Base-by-base conservation (phyloP, 1,139 yeast species). In the Schizosaccharomyces versatilis region DNA sequence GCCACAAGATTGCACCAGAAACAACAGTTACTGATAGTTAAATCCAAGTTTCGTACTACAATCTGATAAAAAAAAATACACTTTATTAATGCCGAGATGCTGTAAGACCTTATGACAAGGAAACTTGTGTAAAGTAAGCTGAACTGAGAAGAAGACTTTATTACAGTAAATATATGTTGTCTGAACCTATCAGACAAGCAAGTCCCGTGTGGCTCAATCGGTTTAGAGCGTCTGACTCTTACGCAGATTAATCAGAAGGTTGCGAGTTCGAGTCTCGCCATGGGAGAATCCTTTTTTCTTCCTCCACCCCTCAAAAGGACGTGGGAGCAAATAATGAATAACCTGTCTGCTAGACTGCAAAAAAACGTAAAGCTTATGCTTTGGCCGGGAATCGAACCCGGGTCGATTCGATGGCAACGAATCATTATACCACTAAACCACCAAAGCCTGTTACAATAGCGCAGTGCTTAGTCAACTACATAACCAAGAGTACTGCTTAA, bases 361-460 rank as follows among this genome's bases (percentile, higher is more conserved):
- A 24, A 24, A 24, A 24, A 24, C 5, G 32, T 24, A 1, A 44
- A 44, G 14, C 8, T 1, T 17, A 9, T 44, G 49, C 49, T 44
- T 44, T 32, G 49, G 49, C 49, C 49, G 49, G 49, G 49, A 44
- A 44, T 44, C 49, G 49, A 44, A 44, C 49, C 49, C 49, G 49
- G 49, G 49, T 44, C n/a, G 49, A 17, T 24, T 44, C 49, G 49
- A 44, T 44, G 49, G 49, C 49, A 44, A 44, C 49, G 49, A 44
- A 24, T 17, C 49, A 44, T 44, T 44, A 44, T 44, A 44, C 49
- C 49, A 44, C 49, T 44, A 44, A 44, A 44, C 49, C 49, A 44
- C 49, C 48, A 44, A 44, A 44, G 49, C 49, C 19, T 7, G 2
- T 44, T 14, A 14, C 32, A 5, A 24, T 24, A 5, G 32, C 5